These are phyloP conservation scores for Fusarium transvaalense DNA, from an alignment of 2,329 filamentous ascomycete species.

Conservation along the genomic window DNA sequence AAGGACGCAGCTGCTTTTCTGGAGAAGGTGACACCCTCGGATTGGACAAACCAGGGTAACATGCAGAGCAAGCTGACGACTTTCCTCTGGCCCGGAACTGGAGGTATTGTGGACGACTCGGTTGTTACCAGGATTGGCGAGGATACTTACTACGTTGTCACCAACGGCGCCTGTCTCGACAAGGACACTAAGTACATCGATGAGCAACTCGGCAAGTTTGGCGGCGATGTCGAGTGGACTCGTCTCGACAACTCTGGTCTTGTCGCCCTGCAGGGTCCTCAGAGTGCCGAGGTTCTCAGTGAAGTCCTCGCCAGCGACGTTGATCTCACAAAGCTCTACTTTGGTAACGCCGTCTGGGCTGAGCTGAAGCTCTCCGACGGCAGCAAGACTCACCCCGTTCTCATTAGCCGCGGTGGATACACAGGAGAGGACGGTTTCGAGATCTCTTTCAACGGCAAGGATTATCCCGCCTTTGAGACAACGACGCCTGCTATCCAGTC, in stretches of 20 bases:
- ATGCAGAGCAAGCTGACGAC: constrained; percentile 87
- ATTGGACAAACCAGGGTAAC: constrained; percentile 71
- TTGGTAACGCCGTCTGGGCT: constrained; percentile 79
- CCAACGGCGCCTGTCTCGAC: constrained; percentile 90
- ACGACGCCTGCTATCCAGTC: constrained; percentile 72
- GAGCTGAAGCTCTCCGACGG: constrained; percentile 72
- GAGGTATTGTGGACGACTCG: constrained; percentile 95
- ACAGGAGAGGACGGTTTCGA: constrained; percentile 99
- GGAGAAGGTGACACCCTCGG: constrained; percentile 84
- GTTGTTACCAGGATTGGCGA: constrained; percentile 85
- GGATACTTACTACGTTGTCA: constrained; percentile 90
- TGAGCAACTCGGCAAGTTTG: constrained; percentile 72
- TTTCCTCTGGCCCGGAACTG: constrained; percentile 81
- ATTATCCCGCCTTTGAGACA: constrained; percentile 54
- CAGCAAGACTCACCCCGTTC: constrained; percentile 54
- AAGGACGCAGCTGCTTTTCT: constrained; percentile 85
- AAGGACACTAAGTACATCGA: constrained; percentile 87
- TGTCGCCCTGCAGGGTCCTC: constrained; percentile 89
- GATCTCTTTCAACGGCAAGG: constrained; percentile 77
- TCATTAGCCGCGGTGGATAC: constrained; percentile 92
- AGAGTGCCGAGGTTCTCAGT: constrained; percentile 76
- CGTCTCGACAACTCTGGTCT: constrained; percentile 80
- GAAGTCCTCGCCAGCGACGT: constrained; percentile 67
- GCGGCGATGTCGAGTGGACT: constrained; percentile 72
- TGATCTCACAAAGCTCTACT: constrained; percentile 79